Evolutionary conservation across 371 early-diverging fungal species (phyloP), one percentile per base, ranked within the genome.

Genomic region (Mortierella sp.): DNA sequence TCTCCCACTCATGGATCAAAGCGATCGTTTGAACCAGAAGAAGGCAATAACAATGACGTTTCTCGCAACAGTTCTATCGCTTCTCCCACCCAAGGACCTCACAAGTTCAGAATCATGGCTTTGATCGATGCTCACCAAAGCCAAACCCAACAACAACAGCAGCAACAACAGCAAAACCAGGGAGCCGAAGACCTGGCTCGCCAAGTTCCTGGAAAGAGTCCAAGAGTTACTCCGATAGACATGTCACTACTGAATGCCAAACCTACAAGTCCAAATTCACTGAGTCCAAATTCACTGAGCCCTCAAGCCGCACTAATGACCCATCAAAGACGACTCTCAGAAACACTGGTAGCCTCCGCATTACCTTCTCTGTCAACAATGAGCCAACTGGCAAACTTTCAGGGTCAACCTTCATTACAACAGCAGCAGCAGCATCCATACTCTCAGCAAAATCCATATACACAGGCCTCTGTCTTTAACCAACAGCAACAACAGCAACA

Each of bases 101-200:
- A 70, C 24, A 79, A 79, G 55, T 79, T 67, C 61, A 70, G 80
- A 43, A 79, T 79, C 62, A 74, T 79, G 80, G 71, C 74, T 22
- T 39, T 79, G 68, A 74, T 79, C 22, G 80, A 74, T 30, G 80
- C 80, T n/a, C 80, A 79, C 39, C 74, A 74, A 45, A 74, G 45
- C 62, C 78, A 77, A 26, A 66, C 10, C 24, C 71, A 59, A 20
- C 67, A 63, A 24, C 75, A 59, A 20, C 67, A 63, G 26, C 75
- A 75, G 54, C 62, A 62, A 32, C 70, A 70, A 28, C 70, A 64
- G 22, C 72, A 59, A 9, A 72, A 69, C 24, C 78, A 68, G 24
- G 72, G 71, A 62, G 18, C 49, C 30, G 35, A 40, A 40, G 47
- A 51, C 10, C 52, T 59, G 37, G 20, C 49, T 45, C 47, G 47